These are phyloP conservation scores for Glaciozyma antarctica DNA, from an alignment of 768 basidiomycete genomes.

Conservation along the genomic window DNA sequence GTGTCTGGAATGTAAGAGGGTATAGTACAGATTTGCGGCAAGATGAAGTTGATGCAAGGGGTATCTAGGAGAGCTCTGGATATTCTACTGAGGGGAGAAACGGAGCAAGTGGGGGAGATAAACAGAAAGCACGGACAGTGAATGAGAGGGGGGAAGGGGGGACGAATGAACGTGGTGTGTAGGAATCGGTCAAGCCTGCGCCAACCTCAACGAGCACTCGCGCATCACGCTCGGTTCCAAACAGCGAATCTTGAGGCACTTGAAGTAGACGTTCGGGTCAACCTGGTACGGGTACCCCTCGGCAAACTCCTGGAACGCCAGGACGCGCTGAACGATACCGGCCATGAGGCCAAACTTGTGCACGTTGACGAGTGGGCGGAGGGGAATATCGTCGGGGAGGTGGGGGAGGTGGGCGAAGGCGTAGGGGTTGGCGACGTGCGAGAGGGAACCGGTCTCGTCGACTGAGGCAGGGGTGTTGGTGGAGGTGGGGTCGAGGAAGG, in stretches of 20 bases:
- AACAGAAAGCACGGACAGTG: too few species aligned
- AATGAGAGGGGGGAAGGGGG: too few species aligned
- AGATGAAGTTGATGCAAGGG: too few species aligned
- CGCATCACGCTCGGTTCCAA: too few species aligned
- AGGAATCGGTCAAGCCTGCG: too few species aligned
- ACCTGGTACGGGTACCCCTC: constrained; percentile 26
- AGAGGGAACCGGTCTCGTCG: constrained; percentile 17
- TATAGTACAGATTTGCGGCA: too few species aligned
- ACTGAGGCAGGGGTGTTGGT: constrained; percentile 23
- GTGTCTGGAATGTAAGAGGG: too few species aligned
- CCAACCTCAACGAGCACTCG: too few species aligned
- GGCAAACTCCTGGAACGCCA: constrained; percentile 31
- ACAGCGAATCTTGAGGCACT: constrained; percentile 27
- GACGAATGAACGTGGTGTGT: too few species aligned
- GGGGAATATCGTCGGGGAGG: constrained; percentile 13
- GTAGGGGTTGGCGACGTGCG: constrained; percentile 15
- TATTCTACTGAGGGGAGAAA: too few species aligned
- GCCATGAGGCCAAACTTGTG: constrained; percentile 35
- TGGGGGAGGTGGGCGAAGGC: constrained; percentile 25
- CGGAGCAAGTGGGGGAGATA: too few species aligned
- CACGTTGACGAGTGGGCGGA: constrained; percentile 35
- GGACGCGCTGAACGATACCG: constrained; percentile 12
- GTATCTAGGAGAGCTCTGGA: too few species aligned
- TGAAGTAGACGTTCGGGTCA: constrained; percentile 14
- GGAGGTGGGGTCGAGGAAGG: constrained; percentile 34